These are phyloP conservation scores for Chalciporus sp. DNA, from an alignment of 1,284 basidiomycete genomes.

Conservation along the genomic window DNA sequence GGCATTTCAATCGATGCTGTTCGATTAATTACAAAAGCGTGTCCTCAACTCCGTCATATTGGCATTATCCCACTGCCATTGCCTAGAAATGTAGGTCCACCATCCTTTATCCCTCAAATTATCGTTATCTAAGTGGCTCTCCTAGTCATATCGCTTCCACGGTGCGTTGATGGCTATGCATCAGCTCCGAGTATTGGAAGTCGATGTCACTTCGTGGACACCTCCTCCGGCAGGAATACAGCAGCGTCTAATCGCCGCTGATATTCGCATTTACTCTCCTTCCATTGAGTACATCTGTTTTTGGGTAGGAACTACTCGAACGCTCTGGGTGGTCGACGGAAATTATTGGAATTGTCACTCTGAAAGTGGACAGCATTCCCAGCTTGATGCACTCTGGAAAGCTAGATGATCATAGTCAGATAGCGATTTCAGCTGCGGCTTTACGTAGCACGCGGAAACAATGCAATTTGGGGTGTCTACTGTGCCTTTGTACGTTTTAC, in stretches of 20 bases:
- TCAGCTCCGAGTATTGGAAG: slow-evolving; percentile 31
- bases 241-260: slow-evolving; percentile 35
- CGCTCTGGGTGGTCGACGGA: slow-evolving; percentile 36
- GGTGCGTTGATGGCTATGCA: slow-evolving; percentile 29
- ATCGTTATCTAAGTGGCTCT: not conserved
- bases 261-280: slow-evolving; percentile 33
- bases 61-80: slow-evolving; percentile 37
- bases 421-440: slow-evolving; percentile 15
- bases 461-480: slow-evolving; percentile 24
- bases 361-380: slow-evolving; percentile 30
- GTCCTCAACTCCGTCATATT: slow-evolving; percentile 35
- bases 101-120: slow-evolving; percentile 3
- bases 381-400: slow-evolving; percentile 35
- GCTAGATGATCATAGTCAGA: slow-evolving; percentile 20
- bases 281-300: slow-evolving; percentile 33
- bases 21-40: slow-evolving; percentile 35
- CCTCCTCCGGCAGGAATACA: slow-evolving; percentile 26
- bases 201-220: slow-evolving; percentile 30
- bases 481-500: slow-evolving; percentile 29
- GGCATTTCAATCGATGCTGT: slow-evolving; percentile 25
- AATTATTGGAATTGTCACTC: slow-evolving; percentile 35
- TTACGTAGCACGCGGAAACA: slow-evolving; percentile 32
- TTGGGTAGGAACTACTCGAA: slow-evolving; percentile 29
- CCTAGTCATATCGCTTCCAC: slow-evolving; percentile 31
- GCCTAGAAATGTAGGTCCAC: slow-evolving; percentile 30